Conservation (phyloP, 2,329 filamentous ascomycete genomes). For the Cytospora schulzeri region DNA sequence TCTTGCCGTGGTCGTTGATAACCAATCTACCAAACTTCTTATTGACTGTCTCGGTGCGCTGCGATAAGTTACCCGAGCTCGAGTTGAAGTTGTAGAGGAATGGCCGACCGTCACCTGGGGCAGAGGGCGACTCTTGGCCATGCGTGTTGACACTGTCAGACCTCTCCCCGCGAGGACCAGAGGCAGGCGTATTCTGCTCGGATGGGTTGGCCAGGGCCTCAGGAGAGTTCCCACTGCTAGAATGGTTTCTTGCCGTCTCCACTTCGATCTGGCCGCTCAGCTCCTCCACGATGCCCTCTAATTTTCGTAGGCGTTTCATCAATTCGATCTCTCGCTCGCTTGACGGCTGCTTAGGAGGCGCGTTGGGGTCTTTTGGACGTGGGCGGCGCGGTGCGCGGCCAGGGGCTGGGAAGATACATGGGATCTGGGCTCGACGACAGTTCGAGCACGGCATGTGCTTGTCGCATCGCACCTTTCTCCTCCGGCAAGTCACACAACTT, state of each 20-base stretch:
- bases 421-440: conserved; percentile 69
- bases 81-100: conserved; percentile 28
- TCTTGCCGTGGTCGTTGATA: conserved; percentile 67
- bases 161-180: conserved; percentile 27
- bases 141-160: conserved; percentile 30
- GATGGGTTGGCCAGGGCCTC: conserved; percentile 34
- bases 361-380: conserved; percentile 66
- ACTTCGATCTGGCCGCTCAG: conserved; percentile 65
- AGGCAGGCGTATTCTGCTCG: conserved; percentile 31
- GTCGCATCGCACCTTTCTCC: conserved; percentile 71
- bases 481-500: conserved; percentile 32
- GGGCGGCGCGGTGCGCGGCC: conserved; percentile 71
- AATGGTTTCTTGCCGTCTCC: conserved; percentile 46
- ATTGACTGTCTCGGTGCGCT: conserved; percentile 40
- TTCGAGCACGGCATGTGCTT: conserved; percentile 77
- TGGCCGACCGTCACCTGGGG: conserved; percentile 28
- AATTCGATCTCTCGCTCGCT: conserved; percentile 69
- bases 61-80: conserved; percentile 25
- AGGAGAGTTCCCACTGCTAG: conserved; percentile 42
- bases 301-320: conserved; percentile 69
- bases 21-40: conserved; percentile 69
- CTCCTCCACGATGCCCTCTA: conserved; percentile 76
- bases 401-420: conserved; percentile 74
- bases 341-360: conserved; percentile 58
- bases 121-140: conserved; percentile 30